Conservation (phyloP, 2,329 filamentous ascomycete species). For the Cryphonectria naterciae region DNA sequence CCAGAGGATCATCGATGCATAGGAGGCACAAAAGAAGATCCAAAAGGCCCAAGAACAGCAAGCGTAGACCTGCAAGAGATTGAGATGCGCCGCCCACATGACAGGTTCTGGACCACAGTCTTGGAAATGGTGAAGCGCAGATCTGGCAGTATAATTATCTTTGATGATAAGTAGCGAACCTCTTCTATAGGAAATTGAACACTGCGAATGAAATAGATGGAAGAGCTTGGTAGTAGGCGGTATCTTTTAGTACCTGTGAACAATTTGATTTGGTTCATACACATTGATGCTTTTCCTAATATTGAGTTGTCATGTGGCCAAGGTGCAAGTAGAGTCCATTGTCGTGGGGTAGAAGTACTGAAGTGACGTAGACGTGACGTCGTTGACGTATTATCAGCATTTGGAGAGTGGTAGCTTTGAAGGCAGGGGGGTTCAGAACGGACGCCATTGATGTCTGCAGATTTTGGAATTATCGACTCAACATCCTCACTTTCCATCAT, state of each 20-base stretch:
- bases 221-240: too few species aligned
- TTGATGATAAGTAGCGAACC: neutral
- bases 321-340: neutral
- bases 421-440: neutral
- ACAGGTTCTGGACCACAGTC: neutral
- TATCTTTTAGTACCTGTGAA: too few species aligned
- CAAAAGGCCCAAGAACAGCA: neutral
- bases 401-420: neutral
- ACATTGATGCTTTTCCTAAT: too few species aligned
- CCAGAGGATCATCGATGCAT: neutral
- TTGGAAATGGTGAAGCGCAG: neutral
- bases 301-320: too few species aligned
- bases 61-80: neutral
- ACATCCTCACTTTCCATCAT: slow-evolving; percentile 18
- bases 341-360: neutral
- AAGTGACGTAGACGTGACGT: slow-evolving; percentile 12
- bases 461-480: neutral
- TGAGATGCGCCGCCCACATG: neutral
- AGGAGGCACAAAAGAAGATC: neutral
- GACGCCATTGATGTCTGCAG: neutral
- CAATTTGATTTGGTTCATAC: neutral
- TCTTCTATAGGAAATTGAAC: too few species aligned
- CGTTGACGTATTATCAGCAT: neutral
- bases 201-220: too few species aligned
- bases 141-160: neutral